Evolutionary conservation across 768 basidiomycete genomes (phyloP).

Genomic region (Trametes cinnabarina): DNA sequence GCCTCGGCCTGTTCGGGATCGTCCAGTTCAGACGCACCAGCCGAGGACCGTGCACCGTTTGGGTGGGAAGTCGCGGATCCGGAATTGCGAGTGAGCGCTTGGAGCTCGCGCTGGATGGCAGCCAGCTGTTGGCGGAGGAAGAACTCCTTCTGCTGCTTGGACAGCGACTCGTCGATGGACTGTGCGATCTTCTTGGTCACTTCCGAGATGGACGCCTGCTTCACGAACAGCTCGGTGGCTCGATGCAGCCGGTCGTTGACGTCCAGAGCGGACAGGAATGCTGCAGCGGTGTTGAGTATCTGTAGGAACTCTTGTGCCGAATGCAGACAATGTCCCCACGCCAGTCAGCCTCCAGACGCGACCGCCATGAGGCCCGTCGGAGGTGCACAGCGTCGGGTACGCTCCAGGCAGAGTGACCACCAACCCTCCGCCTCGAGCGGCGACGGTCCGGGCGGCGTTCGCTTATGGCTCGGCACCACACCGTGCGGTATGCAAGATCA

Average conservation of each 20-base stretch:
- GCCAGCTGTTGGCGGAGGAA: slow-evolving; percentile 82
- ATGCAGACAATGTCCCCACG: too few relatives aligned
- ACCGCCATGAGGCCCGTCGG: too few relatives aligned
- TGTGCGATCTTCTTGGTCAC: slow-evolving; percentile 78
- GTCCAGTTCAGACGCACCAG: slow-evolving; percentile 53
- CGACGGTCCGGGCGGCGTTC: neutral
- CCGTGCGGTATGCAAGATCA: too few relatives aligned
- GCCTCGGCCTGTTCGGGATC: slow-evolving; percentile 80
- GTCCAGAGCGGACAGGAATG: slow-evolving; percentile 59
- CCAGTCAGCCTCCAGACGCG: too few relatives aligned
- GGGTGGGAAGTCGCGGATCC: neutral
- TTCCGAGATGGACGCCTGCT: slow-evolving; percentile 75
- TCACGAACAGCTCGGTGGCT: slow-evolving; percentile 69
- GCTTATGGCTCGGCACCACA: neutral
- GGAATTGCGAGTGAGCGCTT: slow-evolving; percentile 44
- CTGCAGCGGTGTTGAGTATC: slow-evolving; percentile 32
- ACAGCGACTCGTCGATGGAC: slow-evolving; percentile 80
- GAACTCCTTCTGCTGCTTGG: slow-evolving; percentile 85
- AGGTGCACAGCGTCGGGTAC: too few relatives aligned
- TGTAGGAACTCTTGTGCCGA: too few relatives aligned
- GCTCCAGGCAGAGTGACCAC: too few relatives aligned
- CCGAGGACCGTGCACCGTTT: slow-evolving; percentile 4
- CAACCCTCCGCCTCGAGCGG: too few relatives aligned
- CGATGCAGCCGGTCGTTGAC: slow-evolving; percentile 61
- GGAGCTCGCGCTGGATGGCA: slow-evolving; percentile 75